These are phyloP conservation scores for Leccinum longicurvipes DNA, from an alignment of 768 basidiomycete genomes.

Conservation along the genomic window DNA sequence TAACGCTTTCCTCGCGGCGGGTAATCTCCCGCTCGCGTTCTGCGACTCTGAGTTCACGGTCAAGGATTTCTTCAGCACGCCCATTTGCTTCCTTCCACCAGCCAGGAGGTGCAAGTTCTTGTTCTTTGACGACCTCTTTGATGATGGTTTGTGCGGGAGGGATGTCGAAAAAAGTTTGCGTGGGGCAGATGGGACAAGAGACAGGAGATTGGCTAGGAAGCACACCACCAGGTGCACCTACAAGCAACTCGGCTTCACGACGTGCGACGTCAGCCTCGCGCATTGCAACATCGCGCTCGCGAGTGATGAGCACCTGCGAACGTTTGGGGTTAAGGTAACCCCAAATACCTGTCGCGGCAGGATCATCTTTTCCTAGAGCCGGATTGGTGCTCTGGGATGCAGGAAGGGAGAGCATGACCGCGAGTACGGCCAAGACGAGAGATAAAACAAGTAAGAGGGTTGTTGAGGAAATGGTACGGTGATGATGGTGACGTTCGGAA, in stretches of 20 bases:
- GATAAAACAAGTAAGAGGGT: constrained; percentile 85
- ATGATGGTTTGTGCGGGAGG: constrained; percentile 74
- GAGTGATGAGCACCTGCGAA: constrained; percentile 72
- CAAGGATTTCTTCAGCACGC: constrained; percentile 77
- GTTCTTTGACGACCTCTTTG: constrained; percentile 84
- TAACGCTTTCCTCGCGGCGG: constrained; percentile 80
- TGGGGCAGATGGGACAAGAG: constrained; percentile 56
- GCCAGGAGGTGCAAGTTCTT: constrained; percentile 73
- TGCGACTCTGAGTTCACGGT: constrained; percentile 80
- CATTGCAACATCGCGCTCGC: constrained; percentile 74
- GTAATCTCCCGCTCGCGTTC: constrained; percentile 86
- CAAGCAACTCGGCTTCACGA: constrained; percentile 82
- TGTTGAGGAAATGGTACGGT: constrained; percentile 85
- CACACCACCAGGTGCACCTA: constrained; percentile 80
- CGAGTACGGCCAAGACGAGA: constrained; percentile 82
- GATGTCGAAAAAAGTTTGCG: constrained; percentile 54
- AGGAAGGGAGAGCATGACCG: constrained; percentile 86
- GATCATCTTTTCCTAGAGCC: constrained; percentile 32
- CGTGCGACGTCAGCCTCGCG: constrained; percentile 89
- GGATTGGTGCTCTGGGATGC: constrained; percentile 41
- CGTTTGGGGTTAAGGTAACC: constrained; percentile 80
- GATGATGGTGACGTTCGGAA: constrained; percentile 66
- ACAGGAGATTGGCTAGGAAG: constrained; percentile 51
- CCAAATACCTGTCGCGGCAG: constrained; percentile 53
- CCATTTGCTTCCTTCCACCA: constrained; percentile 68